phyloP scores from a whole-genome alignment of 2,329 filamentous ascomycete species.

The Sporothrix pseudoabietina region DNA sequence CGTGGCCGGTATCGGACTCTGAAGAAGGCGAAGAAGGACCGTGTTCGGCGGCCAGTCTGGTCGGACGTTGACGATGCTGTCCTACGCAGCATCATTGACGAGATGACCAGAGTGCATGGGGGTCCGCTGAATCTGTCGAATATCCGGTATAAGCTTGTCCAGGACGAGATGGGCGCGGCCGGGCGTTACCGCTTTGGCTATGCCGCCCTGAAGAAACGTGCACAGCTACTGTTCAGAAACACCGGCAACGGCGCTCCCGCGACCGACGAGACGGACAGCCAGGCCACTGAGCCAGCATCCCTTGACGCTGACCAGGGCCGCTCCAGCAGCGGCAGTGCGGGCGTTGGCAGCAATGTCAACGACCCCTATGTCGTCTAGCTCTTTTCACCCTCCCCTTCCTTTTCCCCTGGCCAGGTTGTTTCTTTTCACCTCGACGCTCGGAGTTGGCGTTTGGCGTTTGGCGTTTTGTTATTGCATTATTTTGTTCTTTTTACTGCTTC shows the following conservation, averaged over 20 bases:
- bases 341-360: not conserved
- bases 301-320: not conserved
- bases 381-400: not conserved
- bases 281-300: not conserved
- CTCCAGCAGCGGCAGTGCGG: not conserved
- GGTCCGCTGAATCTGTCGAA: not conserved
- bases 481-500: not conserved
- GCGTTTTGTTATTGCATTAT: not conserved
- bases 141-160: not conserved
- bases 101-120: not conserved
- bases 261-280: not conserved
- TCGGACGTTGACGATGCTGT: not conserved
- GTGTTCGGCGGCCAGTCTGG: not conserved
- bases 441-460: not conserved
- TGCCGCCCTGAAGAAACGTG: not conserved
- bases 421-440: not conserved
- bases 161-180: not conserved
- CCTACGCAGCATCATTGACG: not conserved
- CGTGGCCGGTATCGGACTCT: not conserved
- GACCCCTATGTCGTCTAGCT: not conserved
- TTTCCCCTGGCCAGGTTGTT: not conserved
- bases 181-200: not conserved
- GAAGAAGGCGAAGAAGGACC: not conserved
- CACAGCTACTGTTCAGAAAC: not conserved
- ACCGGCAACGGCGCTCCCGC: not conserved